Evolutionary conservation across 1,284 basidiomycete genomes (phyloP).

Genomic region (Austroboletus novae-zelandiae): DNA sequence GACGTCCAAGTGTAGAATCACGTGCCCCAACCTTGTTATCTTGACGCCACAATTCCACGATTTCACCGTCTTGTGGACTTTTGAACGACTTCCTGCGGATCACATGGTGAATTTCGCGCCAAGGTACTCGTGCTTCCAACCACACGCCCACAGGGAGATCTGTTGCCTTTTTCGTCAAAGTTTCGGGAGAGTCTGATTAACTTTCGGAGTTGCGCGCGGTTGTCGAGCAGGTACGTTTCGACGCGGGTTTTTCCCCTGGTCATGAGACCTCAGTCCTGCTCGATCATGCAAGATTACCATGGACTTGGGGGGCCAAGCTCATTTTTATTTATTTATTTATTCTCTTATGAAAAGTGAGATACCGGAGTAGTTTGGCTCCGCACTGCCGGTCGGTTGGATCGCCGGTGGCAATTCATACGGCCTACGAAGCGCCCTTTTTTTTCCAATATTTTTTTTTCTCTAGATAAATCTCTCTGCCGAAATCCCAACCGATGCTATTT

Average conservation of each 20-base stretch:
- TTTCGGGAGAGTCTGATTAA: not conserved
- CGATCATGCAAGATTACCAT: not conserved
- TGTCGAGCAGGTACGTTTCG: not conserved
- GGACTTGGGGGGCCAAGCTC: too few species aligned
- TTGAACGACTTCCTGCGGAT: not conserved
- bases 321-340: too few species aligned
- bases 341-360: too few species aligned
- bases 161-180: not conserved
- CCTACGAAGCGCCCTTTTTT: too few species aligned
- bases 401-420: too few species aligned
- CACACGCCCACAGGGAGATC: not conserved
- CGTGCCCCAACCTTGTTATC: not conserved
- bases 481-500: too few species aligned
- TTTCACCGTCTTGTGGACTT: not conserved
- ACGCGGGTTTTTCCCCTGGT: not conserved
- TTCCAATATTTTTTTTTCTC: too few species aligned
- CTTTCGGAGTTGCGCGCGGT: not conserved
- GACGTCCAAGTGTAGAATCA: not conserved
- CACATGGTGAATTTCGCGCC: not conserved
- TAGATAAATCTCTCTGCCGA: too few species aligned
- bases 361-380: too few species aligned
- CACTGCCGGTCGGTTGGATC: too few species aligned
- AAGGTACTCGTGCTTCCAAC: not conserved
- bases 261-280: not conserved
- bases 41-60: not conserved